phyloP scores from a whole-genome alignment of 306 rosid genomes.

The Oemleria cerasiformis region DNA sequence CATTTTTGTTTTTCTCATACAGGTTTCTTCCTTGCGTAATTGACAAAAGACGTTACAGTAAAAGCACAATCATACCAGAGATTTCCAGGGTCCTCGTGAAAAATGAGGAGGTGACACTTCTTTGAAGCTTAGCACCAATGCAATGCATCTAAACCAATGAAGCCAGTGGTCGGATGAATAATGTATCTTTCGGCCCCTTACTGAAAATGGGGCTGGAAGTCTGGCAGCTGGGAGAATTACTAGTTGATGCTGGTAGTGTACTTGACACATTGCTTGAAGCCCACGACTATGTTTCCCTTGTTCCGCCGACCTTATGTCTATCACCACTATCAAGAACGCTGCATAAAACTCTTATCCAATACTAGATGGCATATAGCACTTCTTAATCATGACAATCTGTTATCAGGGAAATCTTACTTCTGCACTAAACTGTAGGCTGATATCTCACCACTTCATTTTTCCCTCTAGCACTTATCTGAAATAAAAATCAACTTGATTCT shows the following conservation, averaged over 20 bases:
- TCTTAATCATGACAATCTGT: background rate
- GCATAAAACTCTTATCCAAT: background rate
- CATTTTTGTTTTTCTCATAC: background rate
- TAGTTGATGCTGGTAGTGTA: background rate
- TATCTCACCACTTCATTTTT: background rate
- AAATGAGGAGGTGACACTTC: background rate
- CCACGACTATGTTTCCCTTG: background rate
- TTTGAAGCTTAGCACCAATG: background rate
- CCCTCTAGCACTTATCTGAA: background rate
- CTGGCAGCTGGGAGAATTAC: background rate
- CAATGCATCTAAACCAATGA: background rate
- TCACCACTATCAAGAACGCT: background rate
- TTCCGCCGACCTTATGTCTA: background rate
- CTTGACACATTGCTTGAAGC: background rate
- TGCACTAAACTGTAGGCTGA: background rate
- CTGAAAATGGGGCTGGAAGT: background rate
- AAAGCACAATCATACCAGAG: background rate
- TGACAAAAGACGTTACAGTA: slow-evolving; percentile 3
- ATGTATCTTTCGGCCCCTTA: background rate
- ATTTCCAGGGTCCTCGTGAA: background rate
- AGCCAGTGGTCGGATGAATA: background rate
- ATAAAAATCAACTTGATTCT: background rate
- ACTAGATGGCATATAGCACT: background rate
- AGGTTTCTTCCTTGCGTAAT: background rate
- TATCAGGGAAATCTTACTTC: background rate